Base-by-base conservation (phyloP, 768 basidiomycete species). In the Tylopilus intermedius region DNA sequence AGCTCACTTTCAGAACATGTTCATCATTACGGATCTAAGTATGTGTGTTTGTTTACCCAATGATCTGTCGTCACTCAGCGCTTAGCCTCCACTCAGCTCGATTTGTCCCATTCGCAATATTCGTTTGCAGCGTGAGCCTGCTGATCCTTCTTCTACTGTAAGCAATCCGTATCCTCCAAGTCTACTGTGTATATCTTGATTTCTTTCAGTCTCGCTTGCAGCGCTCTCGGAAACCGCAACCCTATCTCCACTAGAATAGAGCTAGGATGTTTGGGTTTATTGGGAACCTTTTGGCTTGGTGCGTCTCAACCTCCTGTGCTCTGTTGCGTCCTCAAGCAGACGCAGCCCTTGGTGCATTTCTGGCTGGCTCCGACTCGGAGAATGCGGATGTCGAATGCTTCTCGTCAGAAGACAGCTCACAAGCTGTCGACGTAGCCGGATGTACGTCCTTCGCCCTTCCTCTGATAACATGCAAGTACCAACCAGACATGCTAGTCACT, bases 21-120 rank as follows among this genome's bases (percentile, higher is more conserved):
- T 90, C 56, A 76, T 81, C 55, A 75, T 86, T 58, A 88, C 85
- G 52, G 87, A 90, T 72, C 84, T 92, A 67, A 91, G 89, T 91
- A 67, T 66, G 85, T 45, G 13, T 53, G 3, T 21, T 11, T 38
- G 7, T 47, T 15, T 13, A 29, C 46, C n/a, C 39, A n/a, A n/a
- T 18, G 4, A 24, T 39, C 9, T 33, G 8, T 44, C 52, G n/a
- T 55, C 41, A 5, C 21, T 60, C 30, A 48, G 46, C 41, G 6
- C 21, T 60, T 30, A 48, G 46, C 35, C 50, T 42, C 21, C 42
- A 29, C 49, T 8, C 61, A 92, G 90, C 90, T 72, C 88, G 84
- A 72, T 92, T 91, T 65, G 83, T 92, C 37, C 90, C 90, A 15
- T 88, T 90, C 64, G 84, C 90, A 49, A 79, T 92, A 64, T 91